Conservation (phyloP, 2,329 filamentous ascomycete species). For the Grosmannia huntii region DNA sequence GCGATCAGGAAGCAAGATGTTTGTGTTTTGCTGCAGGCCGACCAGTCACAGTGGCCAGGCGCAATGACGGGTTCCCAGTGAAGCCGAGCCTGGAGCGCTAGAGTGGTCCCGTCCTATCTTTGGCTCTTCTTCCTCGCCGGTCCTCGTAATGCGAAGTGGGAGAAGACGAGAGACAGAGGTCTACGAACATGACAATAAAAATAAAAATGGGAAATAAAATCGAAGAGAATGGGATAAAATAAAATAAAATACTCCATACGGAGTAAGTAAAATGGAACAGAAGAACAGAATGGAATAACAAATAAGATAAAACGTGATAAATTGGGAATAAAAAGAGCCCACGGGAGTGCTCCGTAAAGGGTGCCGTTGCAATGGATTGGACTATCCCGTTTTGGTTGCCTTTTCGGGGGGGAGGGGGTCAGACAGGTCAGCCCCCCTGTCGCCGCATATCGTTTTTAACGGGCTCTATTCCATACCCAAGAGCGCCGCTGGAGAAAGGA, state of each 20-base stretch:
- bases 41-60: constrained; percentile 26
- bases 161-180: not conserved
- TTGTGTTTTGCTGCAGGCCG: constrained; percentile 11
- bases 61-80: constrained; percentile 23
- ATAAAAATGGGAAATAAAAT: not conserved
- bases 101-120: constrained; percentile 6
- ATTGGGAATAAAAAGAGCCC: not conserved
- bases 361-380: not conserved
- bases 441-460: not conserved
- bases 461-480: not conserved
- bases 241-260: not conserved
- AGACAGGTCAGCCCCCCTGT: not conserved
- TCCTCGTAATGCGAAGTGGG: not conserved
- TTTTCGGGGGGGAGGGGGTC: not conserved
- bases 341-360: not conserved
- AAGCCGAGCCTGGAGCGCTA: constrained; percentile 19
- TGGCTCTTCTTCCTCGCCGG: not conserved
- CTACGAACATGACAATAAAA: not conserved
- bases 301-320: not conserved
- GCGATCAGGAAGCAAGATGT: constrained; percentile 15
- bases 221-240: not conserved
- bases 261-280: not conserved
- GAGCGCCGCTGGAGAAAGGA: not conserved
- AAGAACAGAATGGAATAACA: not conserved
- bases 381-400: not conserved